A percentile compares a stretch with the other conserved stretches of the same genome.
These are phyloP conservation scores for Penstemon newberryi DNA, from an alignment of 257 asterid genomes.

Conservation along the genomic window DNA sequence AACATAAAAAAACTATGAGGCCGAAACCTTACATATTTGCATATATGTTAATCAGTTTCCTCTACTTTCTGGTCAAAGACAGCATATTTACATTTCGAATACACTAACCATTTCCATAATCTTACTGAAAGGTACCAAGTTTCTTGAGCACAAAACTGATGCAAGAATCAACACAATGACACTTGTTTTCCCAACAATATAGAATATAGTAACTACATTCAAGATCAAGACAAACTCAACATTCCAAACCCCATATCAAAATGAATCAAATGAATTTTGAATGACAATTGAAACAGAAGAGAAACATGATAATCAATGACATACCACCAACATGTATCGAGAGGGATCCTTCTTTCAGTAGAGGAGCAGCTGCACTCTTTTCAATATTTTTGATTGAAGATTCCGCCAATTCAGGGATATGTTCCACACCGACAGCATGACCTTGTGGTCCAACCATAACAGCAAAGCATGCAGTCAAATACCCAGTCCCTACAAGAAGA, in stretches of 20 bases:
- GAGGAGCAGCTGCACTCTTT: conserved; percentile 78
- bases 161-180: neutral
- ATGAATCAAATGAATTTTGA: neutral
- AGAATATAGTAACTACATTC: neutral
- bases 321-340: conserved; percentile 73
- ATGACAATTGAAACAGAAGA: neutral
- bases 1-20: neutral
- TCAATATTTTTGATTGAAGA: conserved; percentile 61
- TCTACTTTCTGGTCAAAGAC: too few species aligned
- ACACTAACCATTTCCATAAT: too few species aligned
- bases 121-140: neutral
- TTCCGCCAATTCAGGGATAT: conserved; percentile 82
- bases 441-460: conserved; percentile 95
- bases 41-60: too few species aligned
- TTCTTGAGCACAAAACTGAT: neutral
- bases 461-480: conserved; percentile 94
- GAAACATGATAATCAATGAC: conserved; percentile 25
- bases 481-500: conserved; percentile 74
- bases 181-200: neutral
- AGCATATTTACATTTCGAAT: too few species aligned
- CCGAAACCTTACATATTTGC: too few species aligned
- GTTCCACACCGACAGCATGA: conserved; percentile 85
- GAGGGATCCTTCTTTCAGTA: conserved; percentile 73
- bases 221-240: neutral
- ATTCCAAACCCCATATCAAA: neutral